These are phyloP conservation scores for Crithidia bombi DNA, from an alignment of 208 protist genomes.

Conservation along the genomic window DNA sequence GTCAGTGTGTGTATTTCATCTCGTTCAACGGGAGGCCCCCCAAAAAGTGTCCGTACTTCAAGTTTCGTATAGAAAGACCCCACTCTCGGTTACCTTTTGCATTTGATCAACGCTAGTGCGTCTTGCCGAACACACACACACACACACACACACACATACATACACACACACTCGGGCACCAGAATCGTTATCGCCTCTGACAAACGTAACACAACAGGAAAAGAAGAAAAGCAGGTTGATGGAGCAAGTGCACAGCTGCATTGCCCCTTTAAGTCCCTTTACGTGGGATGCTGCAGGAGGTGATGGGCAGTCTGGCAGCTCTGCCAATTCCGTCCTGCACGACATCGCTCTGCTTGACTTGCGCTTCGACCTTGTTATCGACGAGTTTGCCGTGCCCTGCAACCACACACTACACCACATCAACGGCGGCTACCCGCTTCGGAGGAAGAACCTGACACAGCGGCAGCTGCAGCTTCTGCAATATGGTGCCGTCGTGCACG, in stretches of 20 bases:
- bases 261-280: conserved; percentile 69
- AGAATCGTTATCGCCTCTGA: too few species aligned
- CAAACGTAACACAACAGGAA: conserved; percentile 4
- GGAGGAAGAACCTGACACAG: conserved; percentile 57
- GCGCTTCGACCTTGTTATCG: conserved; percentile 70
- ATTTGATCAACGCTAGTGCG: too few species aligned
- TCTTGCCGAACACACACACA: too few species aligned
- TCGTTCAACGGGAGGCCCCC: too few species aligned
- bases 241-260: conserved; percentile 44
- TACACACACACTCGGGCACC: neutral
- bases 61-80: too few species aligned
- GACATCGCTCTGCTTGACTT: conserved; percentile 59
- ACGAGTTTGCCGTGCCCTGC: conserved; percentile 54
- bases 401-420: conserved; percentile 59
- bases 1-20: too few species aligned
- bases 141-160: neutral
- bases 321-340: conserved; percentile 39
- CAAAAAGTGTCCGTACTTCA: too few species aligned
- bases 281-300: conserved; percentile 51
- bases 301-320: neutral
- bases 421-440: conserved; percentile 61
- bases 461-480: conserved; percentile 85
- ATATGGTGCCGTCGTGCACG: conserved; percentile 83
- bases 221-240: conserved; percentile 29
- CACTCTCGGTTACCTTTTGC: too few species aligned